A percentile compares a stretch with the other conserved stretches of the same genome.
These are phyloP conservation scores for Theobroma grandiflorum DNA, from an alignment of 441 rosid genomes.

Conservation along the genomic window DNA sequence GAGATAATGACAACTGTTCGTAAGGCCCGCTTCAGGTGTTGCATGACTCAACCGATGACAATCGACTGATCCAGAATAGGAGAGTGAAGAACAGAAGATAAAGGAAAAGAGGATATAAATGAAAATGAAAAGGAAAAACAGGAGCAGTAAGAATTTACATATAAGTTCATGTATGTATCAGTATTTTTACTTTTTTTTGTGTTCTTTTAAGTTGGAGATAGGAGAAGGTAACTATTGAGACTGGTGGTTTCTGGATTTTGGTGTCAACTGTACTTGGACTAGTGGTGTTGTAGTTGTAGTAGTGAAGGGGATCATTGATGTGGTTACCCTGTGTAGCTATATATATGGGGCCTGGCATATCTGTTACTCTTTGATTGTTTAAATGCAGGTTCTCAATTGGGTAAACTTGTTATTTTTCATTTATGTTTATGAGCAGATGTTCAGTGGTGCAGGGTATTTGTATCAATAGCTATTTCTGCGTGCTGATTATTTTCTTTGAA, in stretches of 20 bases:
- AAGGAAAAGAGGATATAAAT: constrained; percentile 38
- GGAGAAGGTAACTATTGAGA: constrained; percentile 54
- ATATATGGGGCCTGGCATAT: constrained; percentile 35
- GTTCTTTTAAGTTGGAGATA: constrained; percentile 40
- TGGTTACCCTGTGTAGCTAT: constrained; percentile 36
- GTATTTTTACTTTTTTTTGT: constrained; percentile 1
- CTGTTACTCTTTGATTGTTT: constrained; percentile 35
- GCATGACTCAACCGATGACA: constrained; percentile 88
- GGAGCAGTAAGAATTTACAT: constrained; percentile 43
- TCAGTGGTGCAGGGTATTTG: not conserved
- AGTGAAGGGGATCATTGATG: constrained; percentile 32
- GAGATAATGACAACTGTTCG: constrained; percentile 87
- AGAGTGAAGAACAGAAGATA: constrained; percentile 31
- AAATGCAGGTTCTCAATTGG: constrained; percentile 34
- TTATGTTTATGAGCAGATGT: not conserved
- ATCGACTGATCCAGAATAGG: constrained; percentile 58
- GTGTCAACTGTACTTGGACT: constrained; percentile 38
- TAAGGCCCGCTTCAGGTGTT: constrained; percentile 96
- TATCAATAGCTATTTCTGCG: not conserved
- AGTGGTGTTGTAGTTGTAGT: constrained; percentile 34
- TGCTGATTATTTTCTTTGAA: not conserved
- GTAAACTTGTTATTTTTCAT: not conserved
- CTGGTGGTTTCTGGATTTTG: constrained; percentile 41
- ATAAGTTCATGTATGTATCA: constrained; percentile 64
- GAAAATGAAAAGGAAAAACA: constrained; percentile 34